Conservation (phyloP, 1,139 yeast genomes). For the Casaregolazyma suthepensis region DNA sequence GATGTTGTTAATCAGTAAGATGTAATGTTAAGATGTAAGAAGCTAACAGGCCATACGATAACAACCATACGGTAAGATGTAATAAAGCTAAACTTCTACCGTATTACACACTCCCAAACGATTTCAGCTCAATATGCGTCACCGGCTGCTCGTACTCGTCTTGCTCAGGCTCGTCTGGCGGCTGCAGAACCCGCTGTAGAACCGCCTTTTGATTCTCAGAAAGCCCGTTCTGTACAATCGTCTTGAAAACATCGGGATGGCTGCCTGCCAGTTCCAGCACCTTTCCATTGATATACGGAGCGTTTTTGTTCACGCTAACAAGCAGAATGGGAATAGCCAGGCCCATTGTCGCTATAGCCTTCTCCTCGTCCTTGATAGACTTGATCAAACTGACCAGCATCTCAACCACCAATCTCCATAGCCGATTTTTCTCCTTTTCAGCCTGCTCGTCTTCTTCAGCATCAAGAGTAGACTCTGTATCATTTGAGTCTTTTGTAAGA, state of each 20-base stretch:
- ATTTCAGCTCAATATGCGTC: constrained; percentile 28
- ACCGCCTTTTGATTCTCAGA: constrained; percentile 23
- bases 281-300: constrained; percentile 45
- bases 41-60: no score
- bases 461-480: constrained; percentile 4
- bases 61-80: no score
- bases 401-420: constrained; percentile 45
- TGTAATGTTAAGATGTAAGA: no score
- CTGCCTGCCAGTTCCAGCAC: constrained; percentile 46
- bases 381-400: constrained; percentile 46
- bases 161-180: constrained; percentile 12
- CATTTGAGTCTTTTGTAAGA: constrained; percentile 12
- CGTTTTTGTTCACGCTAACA: constrained; percentile 17
- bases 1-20: no score
- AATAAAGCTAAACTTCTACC: no score
- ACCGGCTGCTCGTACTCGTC: constrained; percentile 15
- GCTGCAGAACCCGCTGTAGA: constrained; percentile 22
- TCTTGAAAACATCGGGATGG: constrained; percentile 50
- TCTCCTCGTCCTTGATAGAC: constrained; percentile 30
- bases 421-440: constrained; percentile 8
- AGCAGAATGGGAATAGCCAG: constrained; percentile 48
- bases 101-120: constrained; percentile 23
- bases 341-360: constrained; percentile 34
- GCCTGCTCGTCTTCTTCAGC: constrained; percentile 17
- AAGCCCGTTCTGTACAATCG: constrained; percentile 36